Evolutionary conservation across 2,329 filamentous ascomycete species (phyloP).

Genomic region (Ophiocordyceps robertsii): DNA sequence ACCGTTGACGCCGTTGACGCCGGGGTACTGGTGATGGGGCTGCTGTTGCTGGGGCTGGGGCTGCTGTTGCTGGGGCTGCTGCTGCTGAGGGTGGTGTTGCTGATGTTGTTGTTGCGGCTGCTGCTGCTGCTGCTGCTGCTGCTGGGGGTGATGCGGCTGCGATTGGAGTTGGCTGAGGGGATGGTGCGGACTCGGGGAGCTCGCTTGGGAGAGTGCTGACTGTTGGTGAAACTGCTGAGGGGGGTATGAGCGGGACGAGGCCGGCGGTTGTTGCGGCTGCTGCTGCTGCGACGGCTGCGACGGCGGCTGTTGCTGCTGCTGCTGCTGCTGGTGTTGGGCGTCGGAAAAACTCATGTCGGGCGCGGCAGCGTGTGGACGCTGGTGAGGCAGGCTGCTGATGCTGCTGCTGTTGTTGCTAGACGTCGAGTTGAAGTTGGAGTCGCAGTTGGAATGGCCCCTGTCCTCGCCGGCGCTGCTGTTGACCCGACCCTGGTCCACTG

Average conservation of each 20-base stretch:
- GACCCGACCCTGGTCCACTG: not conserved
- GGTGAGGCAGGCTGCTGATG: not conserved
- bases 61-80: constrained; percentile 3
- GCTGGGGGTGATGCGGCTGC: constrained; percentile 5
- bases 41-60: constrained; percentile 4
- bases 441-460: not conserved
- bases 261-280: constrained; percentile 3
- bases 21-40: constrained; percentile 6
- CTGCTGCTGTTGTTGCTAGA: too few species aligned
- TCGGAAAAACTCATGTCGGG: not conserved
- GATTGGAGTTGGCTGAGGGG: not conserved
- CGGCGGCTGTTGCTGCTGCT: constrained; percentile 5
- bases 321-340: not conserved
- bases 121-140: constrained; percentile 5
- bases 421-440: constrained; percentile 6
- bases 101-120: constrained; percentile 4
- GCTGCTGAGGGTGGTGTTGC: constrained; percentile 7
- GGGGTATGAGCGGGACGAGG: constrained; percentile 1
- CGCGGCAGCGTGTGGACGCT: not conserved
- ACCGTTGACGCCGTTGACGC: constrained; percentile 37
- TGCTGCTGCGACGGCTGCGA: too few species aligned
- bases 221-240: constrained; percentile 1
- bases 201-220: not conserved
- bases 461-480: not conserved
- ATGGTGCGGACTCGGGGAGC: constrained; percentile 1